A percentile compares a stretch with the other conserved stretches of the same genome.
Conservation (phyloP, 179 eudicot genomes). For the Camellia oleifera region DNA sequence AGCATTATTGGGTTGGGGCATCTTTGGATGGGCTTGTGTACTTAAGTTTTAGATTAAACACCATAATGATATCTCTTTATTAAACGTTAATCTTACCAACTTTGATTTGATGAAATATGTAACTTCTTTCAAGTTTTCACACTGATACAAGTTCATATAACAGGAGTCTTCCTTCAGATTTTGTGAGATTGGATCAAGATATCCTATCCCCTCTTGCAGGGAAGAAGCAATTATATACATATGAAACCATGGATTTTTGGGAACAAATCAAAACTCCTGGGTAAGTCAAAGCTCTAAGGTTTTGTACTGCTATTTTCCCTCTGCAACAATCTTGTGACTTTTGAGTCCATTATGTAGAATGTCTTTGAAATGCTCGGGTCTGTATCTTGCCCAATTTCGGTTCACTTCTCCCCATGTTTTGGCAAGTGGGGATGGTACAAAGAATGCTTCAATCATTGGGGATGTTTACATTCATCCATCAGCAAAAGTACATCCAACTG, state of each 20-base stretch:
- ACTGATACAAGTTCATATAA: constrained; percentile 13
- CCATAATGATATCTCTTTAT: not conserved
- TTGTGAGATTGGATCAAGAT: constrained; percentile 96
- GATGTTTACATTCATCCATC: constrained; percentile 94
- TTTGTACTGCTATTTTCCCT: constrained; percentile 13
- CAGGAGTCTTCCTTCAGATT: constrained; percentile 81
- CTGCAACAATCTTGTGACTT: not conserved
- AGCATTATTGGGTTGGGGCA: not conserved
- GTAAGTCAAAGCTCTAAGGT: constrained; percentile 23
- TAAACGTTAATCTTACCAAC: not conserved
- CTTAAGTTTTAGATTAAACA: not conserved
- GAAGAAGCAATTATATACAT: constrained; percentile 76
- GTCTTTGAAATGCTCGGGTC: constrained; percentile 82
- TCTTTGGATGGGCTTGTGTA: not conserved
- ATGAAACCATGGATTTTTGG: constrained; percentile 91
- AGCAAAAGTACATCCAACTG: constrained; percentile 81
- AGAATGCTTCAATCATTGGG: constrained; percentile 63
- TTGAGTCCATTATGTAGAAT: constrained; percentile 42
- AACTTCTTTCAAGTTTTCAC: not conserved
- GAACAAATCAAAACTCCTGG: constrained; percentile 97
- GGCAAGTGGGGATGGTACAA: constrained; percentile 85
- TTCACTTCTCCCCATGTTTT: constrained; percentile 64
- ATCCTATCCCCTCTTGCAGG: constrained; percentile 96
- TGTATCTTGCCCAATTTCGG: constrained; percentile 77
- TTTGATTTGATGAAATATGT: not conserved